Evolutionary conservation across 768 basidiomycete species (phyloP).

Genomic region (Kwoniella shandongensis): DNA sequence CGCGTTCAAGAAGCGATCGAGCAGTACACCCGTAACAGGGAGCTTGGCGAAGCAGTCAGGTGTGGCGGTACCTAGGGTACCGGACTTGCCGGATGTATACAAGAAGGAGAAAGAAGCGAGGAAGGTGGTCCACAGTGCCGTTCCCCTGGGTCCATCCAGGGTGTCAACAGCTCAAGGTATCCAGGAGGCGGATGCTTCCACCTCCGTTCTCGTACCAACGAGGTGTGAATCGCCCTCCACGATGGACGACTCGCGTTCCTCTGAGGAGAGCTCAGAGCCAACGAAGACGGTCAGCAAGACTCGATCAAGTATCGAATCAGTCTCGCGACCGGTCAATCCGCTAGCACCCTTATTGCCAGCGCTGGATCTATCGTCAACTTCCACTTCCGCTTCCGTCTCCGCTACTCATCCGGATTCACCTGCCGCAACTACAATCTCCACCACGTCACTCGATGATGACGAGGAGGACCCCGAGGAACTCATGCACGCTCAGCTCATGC

Average conservation of each 20-base stretch:
- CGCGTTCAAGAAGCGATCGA: constrained; percentile 37
- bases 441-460: constrained; percentile 5
- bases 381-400: too few species aligned
- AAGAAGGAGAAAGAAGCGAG: constrained; percentile 9
- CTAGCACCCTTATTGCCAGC: too few species aligned
- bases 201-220: constrained; percentile 8
- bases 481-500: constrained; percentile 33
- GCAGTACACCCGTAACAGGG: constrained; percentile 8
- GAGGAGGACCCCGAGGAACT: constrained; percentile 26
- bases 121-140: constrained; percentile 3
- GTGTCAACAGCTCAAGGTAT: too few species aligned
- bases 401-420: neutral
- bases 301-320: too few species aligned
- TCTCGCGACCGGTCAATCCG: neutral
- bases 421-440: neutral
- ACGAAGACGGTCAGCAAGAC: too few species aligned
- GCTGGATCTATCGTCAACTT: too few species aligned
- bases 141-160: constrained; percentile 11
- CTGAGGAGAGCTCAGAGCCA: too few species aligned
- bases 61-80: constrained; percentile 25
- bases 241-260: too few species aligned
- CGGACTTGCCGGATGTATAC: constrained; percentile 34
- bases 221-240: constrained; percentile 15
- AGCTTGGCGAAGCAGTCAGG: constrained; percentile 1
- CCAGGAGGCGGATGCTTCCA: neutral